phyloP scores from a whole-genome alignment of 1,139 yeast species.

The Suhomyces terraborum region DNA sequence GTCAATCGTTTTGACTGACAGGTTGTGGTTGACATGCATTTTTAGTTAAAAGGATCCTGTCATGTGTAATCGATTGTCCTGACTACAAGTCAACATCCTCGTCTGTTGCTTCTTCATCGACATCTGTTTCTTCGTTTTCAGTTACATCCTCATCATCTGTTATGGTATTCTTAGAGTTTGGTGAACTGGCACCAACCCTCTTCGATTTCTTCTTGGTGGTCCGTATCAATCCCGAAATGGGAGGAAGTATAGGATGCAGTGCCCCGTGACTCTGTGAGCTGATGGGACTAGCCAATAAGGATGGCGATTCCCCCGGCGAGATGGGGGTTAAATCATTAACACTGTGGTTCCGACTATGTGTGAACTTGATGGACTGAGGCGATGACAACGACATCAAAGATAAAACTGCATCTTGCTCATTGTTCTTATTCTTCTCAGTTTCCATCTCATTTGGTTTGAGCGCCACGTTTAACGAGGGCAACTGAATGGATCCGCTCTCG shows the following conservation, averaged over 20 bases:
- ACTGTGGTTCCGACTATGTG: conserved; percentile 38
- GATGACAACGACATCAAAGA: conserved; percentile 50
- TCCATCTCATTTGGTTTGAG: conserved; percentile 12
- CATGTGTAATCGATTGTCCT: too few species aligned
- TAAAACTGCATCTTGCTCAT: conserved; percentile 48
- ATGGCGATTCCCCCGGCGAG: conserved; percentile 22
- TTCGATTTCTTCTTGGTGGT: conserved; percentile 5
- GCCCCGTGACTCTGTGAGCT: conserved; percentile 13
- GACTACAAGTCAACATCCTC: conserved; percentile 14
- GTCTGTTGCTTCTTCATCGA: conserved; percentile 20
- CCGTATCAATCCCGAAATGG: conserved; percentile 29
- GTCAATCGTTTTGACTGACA: too few species aligned
- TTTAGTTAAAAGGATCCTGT: too few species aligned
- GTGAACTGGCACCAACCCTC: conserved; percentile 5
- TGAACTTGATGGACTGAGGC: conserved; percentile 40
- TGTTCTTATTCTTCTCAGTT: conserved; percentile 14
- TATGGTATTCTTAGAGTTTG: conserved; percentile 6
- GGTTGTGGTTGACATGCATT: too few species aligned
- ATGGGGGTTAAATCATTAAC: conserved; percentile 25
- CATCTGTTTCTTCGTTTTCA: conserved; percentile 40
- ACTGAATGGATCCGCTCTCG: conserved; percentile 15
- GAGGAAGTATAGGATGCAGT: conserved; percentile 31
- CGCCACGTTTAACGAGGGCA: conserved; percentile 39
- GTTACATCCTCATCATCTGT: conserved; percentile 22
- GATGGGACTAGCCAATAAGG: conserved; percentile 27